phyloP scores from a whole-genome alignment of 2,329 filamentous ascomycete genomes.

The Erysiphe pulchra region DNA sequence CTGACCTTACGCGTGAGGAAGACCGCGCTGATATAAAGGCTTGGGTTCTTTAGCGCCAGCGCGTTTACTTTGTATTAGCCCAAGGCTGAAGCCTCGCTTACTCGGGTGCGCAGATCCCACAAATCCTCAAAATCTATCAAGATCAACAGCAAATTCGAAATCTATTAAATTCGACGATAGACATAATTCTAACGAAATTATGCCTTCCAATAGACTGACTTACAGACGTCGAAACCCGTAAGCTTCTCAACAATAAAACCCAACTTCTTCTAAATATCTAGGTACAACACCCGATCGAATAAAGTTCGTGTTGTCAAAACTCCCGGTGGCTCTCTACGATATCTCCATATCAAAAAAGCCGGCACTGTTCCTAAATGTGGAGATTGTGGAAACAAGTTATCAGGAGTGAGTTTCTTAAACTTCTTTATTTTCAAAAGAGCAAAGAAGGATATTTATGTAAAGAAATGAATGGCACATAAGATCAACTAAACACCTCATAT shows the following conservation, averaged over 20 bases:
- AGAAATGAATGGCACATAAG: too few relatives aligned
- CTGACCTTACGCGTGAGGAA: not conserved
- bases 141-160: not conserved
- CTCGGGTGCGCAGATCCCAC: too few relatives aligned
- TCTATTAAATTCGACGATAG: not conserved
- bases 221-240: conserved; percentile 51
- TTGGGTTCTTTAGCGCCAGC: not conserved
- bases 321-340: conserved; percentile 80
- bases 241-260: conserved; percentile 14
- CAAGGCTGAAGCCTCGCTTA: too few relatives aligned
- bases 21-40: too few relatives aligned
- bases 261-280: conserved; percentile 14
- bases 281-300: conserved; percentile 98
- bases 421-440: not conserved
- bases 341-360: conserved; percentile 99
- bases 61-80: not conserved
- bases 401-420: conserved; percentile 52
- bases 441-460: not conserved
- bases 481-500: too few relatives aligned
- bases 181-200: conserved; percentile 16
- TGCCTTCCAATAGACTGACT: conserved; percentile 24
- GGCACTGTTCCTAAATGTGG: conserved; percentile 96
- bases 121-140: not conserved
- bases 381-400: conserved; percentile 94
- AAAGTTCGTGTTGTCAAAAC: conserved; percentile 90